Evolutionary conservation across 164 flowering plant genomes (phyloP).

Genomic region (Magnolia officinalis): DNA sequence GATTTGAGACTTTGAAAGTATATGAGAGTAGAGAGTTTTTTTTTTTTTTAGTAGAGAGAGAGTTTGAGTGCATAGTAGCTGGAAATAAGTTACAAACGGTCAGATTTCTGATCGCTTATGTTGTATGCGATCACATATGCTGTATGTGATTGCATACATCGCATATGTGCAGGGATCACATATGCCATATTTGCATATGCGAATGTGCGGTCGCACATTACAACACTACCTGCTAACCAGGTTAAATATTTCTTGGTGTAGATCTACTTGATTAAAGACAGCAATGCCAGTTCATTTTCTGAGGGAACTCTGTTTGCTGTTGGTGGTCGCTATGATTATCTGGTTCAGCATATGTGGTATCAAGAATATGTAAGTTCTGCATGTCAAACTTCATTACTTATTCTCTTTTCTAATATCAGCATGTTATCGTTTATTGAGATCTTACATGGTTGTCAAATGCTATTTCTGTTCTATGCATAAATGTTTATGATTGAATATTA

Average conservation of each 20-base stretch:
- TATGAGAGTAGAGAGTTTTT: too few relatives aligned
- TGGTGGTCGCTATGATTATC: slow-evolving; percentile 90
- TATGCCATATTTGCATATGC: too few relatives aligned
- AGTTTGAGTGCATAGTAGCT: too few relatives aligned
- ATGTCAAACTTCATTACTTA: slow-evolving; percentile 6
- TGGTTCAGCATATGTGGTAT: slow-evolving; percentile 66
- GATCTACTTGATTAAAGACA: slow-evolving; percentile 61
- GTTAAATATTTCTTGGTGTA: slow-evolving; percentile 21
- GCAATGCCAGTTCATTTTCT: slow-evolving; percentile 42
- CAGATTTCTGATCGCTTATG: too few relatives aligned
- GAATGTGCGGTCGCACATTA: too few relatives aligned
- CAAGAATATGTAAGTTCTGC: slow-evolving; percentile 50
- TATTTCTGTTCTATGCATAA: neutral
- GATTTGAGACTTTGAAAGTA: too few relatives aligned
- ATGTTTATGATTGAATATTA: neutral
- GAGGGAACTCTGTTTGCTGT: slow-evolving; percentile 74
- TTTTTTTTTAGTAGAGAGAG: too few relatives aligned
- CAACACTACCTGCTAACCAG: neutral
- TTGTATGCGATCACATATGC: too few relatives aligned
- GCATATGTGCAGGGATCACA: too few relatives aligned
- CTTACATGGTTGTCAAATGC: neutral
- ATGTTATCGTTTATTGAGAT: neutral
- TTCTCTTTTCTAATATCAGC: neutral
- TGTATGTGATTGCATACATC: too few relatives aligned
- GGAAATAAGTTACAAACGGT: too few relatives aligned